Percentiles rank a stretch among this genome's conserved stretches.
Conservation (phyloP, 2,329 filamentous ascomycete genomes). For the Penicillium janthinellum region DNA sequence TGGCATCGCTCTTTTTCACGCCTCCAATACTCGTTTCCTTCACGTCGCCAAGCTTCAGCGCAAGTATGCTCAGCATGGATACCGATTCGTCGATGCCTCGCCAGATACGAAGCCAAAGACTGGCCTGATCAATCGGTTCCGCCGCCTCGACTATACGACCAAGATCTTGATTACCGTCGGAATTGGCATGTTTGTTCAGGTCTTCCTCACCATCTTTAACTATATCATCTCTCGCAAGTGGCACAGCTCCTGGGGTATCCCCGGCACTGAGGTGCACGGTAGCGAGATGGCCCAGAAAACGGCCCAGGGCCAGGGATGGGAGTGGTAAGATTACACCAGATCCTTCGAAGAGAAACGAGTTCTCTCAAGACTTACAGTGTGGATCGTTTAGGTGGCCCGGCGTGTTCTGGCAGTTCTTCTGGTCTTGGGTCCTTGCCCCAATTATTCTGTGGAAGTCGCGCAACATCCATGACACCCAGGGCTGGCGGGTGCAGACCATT, state of each 20-base stretch:
- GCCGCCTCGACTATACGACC: conserved; percentile 29
- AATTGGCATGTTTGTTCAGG: conserved; percentile 52
- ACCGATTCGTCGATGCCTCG: conserved; percentile 5
- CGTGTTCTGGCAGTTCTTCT: conserved; percentile 23
- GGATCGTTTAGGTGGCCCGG: conserved; percentile 15
- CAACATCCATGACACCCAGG: conserved; percentile 63
- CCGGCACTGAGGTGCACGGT: conserved; percentile 57
- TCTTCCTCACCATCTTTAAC: conserved; percentile 49
- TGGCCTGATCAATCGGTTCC: conserved; percentile 27
- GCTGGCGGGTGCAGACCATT: conserved; percentile 67
- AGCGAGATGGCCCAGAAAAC: conserved; percentile 46
- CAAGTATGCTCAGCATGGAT: conserved; percentile 39
- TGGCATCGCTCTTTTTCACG: conserved; percentile 67
- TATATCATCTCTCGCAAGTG: conserved; percentile 51
- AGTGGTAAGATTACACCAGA: conserved; percentile 54
- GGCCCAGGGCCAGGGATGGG: conserved; percentile 56
- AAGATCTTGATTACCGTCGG: conserved; percentile 46
- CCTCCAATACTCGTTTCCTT: conserved; percentile 63
- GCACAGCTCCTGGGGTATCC: conserved; percentile 29
- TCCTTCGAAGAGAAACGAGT: background rate
- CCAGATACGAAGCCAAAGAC: conserved; percentile 9
- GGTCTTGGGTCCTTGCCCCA: conserved; percentile 19
- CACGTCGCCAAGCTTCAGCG: conserved; percentile 60
- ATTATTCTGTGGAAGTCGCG: conserved; percentile 11
- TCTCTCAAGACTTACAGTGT: background rate